These are phyloP conservation scores for Hansenula sp. DNA, from an alignment of 1,139 yeast genomes.

Conservation along the genomic window DNA sequence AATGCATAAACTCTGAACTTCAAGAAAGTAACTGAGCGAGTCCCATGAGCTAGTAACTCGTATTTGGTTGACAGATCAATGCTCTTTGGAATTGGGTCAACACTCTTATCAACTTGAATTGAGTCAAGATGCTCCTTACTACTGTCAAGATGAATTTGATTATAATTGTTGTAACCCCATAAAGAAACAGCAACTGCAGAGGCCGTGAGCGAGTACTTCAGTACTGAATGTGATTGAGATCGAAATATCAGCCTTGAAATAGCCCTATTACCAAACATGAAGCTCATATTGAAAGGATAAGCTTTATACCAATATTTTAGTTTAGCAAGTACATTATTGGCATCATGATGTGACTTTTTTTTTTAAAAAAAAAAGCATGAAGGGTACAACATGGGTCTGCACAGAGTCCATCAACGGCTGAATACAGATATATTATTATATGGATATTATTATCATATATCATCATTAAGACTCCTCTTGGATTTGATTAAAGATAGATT, in stretches of 20 bases:
- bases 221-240: no score
- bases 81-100: slow-evolving; percentile 19
- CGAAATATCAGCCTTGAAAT: no score
- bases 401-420: no score
- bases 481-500: no score
- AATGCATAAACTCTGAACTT: slow-evolving; percentile 83
- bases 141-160: background rate
- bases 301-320: no score
- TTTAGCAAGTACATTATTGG: no score
- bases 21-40: slow-evolving; percentile 76
- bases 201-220: background rate
- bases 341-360: no score
- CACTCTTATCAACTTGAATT: slow-evolving; percentile 17
- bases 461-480: no score
- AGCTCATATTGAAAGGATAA: background rate
- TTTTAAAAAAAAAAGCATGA: no score
- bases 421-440: no score
- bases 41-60: slow-evolving; percentile 67
- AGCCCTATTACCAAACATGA: background rate
- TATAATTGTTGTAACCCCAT: background rate
- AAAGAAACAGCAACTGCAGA: background rate
- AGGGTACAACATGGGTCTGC: no score
- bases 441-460: no score
- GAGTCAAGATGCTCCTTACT: background rate
- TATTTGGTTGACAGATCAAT: slow-evolving; percentile 11